These are phyloP conservation scores for Zymoseptoria crescenta DNA, from an alignment of 2,329 filamentous ascomycete genomes.

Conservation along the genomic window DNA sequence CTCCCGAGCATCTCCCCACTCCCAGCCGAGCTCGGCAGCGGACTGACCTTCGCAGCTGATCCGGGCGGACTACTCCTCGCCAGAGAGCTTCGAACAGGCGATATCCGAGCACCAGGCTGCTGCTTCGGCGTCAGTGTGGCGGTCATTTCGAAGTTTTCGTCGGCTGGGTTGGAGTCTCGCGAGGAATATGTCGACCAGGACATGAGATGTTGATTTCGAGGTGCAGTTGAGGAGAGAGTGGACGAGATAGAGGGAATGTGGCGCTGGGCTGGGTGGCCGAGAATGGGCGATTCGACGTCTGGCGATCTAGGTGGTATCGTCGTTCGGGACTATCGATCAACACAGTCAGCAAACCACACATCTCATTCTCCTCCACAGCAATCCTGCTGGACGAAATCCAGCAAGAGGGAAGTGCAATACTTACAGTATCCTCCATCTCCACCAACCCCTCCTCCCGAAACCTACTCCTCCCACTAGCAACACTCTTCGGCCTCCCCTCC, in stretches of 20 bases:
- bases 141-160: conserved; percentile 8
- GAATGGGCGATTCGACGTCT: conserved; percentile 16
- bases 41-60: conserved; percentile 1
- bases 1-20: conserved; percentile 1
- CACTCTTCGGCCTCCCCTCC: not conserved
- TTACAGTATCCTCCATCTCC: conserved; percentile 17
- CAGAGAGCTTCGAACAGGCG: not conserved
- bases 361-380: not conserved
- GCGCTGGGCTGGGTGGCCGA: conserved; percentile 9
- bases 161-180: conserved; percentile 5
- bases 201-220: conserved; percentile 18
- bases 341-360: not conserved
- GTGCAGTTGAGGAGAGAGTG: conserved; percentile 10
- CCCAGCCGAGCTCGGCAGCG: not conserved
- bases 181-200: conserved; percentile 18
- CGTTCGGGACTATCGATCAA: not conserved
- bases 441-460: conserved; percentile 13
- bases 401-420: not conserved
- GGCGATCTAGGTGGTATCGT: conserved; percentile 1
- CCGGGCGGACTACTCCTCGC: conserved; percentile 2
- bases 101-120: conserved; percentile 5
- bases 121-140: conserved; percentile 14
- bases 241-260: not conserved
- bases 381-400: not conserved
- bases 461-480: conserved; percentile 6